Conservation (phyloP, 2,329 filamentous ascomycete species). For the Hymenoscyphus fructigenus region DNA sequence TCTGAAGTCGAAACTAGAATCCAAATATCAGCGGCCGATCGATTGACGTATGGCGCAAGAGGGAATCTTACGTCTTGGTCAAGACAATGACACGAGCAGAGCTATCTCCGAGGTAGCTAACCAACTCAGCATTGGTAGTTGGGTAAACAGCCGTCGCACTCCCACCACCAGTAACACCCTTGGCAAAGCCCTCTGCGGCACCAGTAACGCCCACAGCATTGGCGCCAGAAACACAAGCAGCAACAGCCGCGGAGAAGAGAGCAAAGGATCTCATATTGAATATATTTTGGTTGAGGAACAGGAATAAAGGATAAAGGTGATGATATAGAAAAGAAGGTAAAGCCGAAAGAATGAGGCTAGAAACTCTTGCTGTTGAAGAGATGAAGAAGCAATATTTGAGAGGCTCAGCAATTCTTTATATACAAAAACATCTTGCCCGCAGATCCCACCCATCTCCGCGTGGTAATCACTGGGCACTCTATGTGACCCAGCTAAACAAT, state of each 20-base stretch:
- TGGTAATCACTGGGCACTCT: background rate
- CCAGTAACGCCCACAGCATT: conserved; percentile 13
- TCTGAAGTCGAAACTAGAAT: conserved; percentile 48
- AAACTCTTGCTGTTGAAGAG: conserved; percentile 4
- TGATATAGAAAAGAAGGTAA: background rate
- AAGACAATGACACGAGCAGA: conserved; percentile 51
- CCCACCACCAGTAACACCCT: conserved; percentile 60
- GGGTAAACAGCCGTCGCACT: conserved; percentile 54
- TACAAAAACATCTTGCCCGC: background rate
- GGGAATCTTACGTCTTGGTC: conserved; percentile 39
- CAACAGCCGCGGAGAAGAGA: conserved; percentile 10
- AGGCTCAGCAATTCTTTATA: background rate
- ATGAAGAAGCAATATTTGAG: background rate
- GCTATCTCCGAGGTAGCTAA: conserved; percentile 39
- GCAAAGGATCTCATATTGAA: conserved; percentile 4
- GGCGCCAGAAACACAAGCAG: conserved; percentile 4
- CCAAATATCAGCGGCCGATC: background rate
- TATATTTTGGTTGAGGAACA: background rate
- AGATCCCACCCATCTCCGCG: background rate
- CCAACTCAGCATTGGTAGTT: conserved; percentile 53
- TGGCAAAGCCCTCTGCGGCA: conserved; percentile 47
- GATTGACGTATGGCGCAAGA: background rate
- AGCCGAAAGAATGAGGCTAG: background rate
- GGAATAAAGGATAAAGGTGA: background rate
- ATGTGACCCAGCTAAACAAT: background rate